phyloP scores from a whole-genome alignment of 257 asterid species.

The Fraxinus cuspidata region DNA sequence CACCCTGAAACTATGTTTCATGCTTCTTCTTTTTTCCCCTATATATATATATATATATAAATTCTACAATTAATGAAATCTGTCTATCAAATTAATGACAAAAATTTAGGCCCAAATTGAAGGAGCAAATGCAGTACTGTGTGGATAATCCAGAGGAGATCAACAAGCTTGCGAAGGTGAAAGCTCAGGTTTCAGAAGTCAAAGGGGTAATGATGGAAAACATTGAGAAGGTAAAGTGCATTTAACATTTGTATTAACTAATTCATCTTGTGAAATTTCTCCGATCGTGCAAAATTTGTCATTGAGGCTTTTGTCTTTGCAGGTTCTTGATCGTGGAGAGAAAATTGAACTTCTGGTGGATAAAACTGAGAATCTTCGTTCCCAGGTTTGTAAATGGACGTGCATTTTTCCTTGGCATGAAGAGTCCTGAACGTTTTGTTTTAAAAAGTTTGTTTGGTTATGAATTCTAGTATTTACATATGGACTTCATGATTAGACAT shows the following conservation, averaged over 20 bases:
- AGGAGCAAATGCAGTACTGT: constrained; percentile 97
- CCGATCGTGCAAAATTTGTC: constrained; percentile 7
- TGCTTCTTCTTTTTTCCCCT: background rate
- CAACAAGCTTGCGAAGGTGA: constrained; percentile 83
- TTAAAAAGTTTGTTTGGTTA: background rate
- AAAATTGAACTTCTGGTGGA: constrained; percentile 90
- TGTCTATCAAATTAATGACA: constrained; percentile 15
- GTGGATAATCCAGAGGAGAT: constrained; percentile 95
- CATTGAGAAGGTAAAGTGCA: constrained; percentile 71
- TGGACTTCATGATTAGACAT: constrained; percentile 5
- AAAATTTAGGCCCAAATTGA: constrained; percentile 70
- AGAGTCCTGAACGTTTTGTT: background rate
- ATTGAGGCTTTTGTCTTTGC: constrained; percentile 21
- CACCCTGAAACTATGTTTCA: too few species aligned
- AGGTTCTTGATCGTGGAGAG: constrained; percentile 98
- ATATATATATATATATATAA: background rate
- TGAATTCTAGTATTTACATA: background rate
- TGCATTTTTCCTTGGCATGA: background rate
- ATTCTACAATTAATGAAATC: background rate
- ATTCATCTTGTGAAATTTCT: background rate
- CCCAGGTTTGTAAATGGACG: constrained; percentile 56
- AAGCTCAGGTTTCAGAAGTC: constrained; percentile 96
- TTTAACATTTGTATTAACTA: background rate
- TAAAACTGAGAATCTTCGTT: constrained; percentile 86
- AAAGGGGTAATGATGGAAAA: constrained; percentile 99